Evolutionary conservation across 805 yeast genomes (phyloP).

Genomic region (Priceomyces carsonii): DNA sequence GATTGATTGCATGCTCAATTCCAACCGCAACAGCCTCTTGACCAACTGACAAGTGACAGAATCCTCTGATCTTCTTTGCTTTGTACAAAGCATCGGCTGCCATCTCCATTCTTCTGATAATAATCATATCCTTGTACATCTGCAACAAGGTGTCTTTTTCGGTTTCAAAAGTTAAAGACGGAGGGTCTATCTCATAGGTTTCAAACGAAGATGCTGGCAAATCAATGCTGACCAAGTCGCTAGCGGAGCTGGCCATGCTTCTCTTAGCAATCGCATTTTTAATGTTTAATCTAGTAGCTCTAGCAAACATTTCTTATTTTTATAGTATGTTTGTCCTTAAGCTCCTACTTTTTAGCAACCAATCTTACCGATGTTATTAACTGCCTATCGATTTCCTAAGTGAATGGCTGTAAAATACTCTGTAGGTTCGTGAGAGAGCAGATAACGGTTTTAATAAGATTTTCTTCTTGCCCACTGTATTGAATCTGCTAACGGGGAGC

Average conservation of each 20-base stretch:
- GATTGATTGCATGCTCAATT: slow-evolving; percentile 89
- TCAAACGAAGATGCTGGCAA: slow-evolving; percentile 84
- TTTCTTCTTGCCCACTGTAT: no score
- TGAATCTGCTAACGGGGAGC: slow-evolving; percentile 21
- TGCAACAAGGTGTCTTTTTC: slow-evolving; percentile 77
- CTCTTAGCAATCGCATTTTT: slow-evolving; percentile 21
- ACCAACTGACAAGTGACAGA: slow-evolving; percentile 97
- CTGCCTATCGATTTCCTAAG: no score
- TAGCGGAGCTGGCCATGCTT: slow-evolving; percentile 34
- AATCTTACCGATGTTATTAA: no score
- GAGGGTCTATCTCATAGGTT: slow-evolving; percentile 73
- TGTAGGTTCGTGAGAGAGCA: no score
- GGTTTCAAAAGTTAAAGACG: slow-evolving; percentile 72
- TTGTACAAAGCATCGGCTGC: slow-evolving; percentile 97
- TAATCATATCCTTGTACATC: slow-evolving; percentile 95
- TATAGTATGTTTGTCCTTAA: no score
- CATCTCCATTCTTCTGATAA: slow-evolving; percentile 97
- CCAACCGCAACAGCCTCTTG: slow-evolving; percentile 99
- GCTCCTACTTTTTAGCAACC: not conserved
- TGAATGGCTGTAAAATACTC: no score
- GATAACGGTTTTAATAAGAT: no score
- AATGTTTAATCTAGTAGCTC: slow-evolving; percentile 3
- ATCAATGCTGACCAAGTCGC: slow-evolving; percentile 49
- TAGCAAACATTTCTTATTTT: slow-evolving; percentile 2
- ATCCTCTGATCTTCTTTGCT: slow-evolving; percentile 98